Evolutionary conservation across 331 rosid genomes (phyloP), one percentile per base, ranked within the genome.

Genomic region (Cydonia oblonga): DNA sequence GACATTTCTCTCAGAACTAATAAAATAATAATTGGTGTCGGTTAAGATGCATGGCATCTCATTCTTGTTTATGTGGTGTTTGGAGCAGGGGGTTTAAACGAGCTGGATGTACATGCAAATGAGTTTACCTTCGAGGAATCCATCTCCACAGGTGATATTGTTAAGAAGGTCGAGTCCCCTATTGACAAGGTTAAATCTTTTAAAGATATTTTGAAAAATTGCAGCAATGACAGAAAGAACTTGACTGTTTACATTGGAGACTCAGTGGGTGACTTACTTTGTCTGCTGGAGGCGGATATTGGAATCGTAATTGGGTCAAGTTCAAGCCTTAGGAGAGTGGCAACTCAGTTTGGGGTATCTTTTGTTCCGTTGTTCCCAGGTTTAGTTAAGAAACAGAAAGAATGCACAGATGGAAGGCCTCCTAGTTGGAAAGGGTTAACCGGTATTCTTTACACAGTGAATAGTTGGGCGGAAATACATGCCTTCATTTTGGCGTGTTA

Each of bases 401-500:
- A 66, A 77, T 66, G 40, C 69, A 65, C 46, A 33, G 90, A 83
- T 74, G 93, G 79, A 84, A 78, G 80, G 79, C 74, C 79, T 24
- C 77, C 85, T 58, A 66, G 70, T 86, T 90, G 97, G 97, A 90
- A 88, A 81, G 89, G 90, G 80, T 80, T 81, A 58, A 83, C 89
- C 51, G 97, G 99, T 75, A 71, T 80, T 79, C 96, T 95, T 78
- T 95, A 84, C 85, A 95, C 99, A 49, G 97, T 82, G 70, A 80
- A 86, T 69, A 77, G 88, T 79, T 95, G 99, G 99, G 96, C 93
- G 26, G 99, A 95, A 87, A 90, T 95, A 68, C 96, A 95, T 79
- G 97, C 97, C 75, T 90, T 91, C 80, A 84, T 95, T 75, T 80
- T 95, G 85, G 99, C 96, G 74, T 85, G 93, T 76, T 87, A 91